phyloP scores from a whole-genome alignment of 176 grass and related monocot species.

The Cocos nucifera region DNA sequence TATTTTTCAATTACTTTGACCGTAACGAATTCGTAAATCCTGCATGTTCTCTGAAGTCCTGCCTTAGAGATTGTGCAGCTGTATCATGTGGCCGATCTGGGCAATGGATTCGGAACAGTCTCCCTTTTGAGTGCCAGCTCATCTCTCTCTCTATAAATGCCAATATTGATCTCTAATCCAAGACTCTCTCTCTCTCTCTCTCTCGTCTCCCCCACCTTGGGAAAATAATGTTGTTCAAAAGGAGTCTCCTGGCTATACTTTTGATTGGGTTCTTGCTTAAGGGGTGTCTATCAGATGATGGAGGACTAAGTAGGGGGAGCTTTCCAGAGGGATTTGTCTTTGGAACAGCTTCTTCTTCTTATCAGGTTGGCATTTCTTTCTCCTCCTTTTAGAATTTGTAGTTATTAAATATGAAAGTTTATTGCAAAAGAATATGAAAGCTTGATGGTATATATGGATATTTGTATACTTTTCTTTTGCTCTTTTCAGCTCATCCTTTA shows the following conservation, averaged over 20 bases:
- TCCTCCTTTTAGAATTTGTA: background rate
- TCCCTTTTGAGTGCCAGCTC: no score
- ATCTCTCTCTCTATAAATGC: background rate
- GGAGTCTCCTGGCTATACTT: background rate
- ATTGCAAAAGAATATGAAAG: no score
- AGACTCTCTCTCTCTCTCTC: background rate
- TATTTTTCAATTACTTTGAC: no score
- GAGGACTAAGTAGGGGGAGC: conserved; percentile 49
- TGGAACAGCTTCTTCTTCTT: conserved; percentile 80
- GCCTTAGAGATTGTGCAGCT: no score
- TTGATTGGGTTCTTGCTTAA: conserved; percentile 12
- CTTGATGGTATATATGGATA: no score
- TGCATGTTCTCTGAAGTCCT: no score
- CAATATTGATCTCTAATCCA: background rate
- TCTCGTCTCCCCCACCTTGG: background rate
- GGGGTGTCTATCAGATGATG: conserved; percentile 26
- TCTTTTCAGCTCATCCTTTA: no score
- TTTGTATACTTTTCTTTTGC: no score
- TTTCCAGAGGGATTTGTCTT: conserved; percentile 86
- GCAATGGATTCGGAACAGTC: no score
- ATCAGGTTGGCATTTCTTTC: conserved; percentile 42
- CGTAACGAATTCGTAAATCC: no score
- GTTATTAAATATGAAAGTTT: no score
- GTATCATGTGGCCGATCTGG: no score
- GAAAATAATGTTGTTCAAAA: background rate